Percentiles rank a stretch among this genome's conserved stretches.
Conservation (phyloP, 1,284 basidiomycete genomes). For the Cryptococcus depauperatus region DNA sequence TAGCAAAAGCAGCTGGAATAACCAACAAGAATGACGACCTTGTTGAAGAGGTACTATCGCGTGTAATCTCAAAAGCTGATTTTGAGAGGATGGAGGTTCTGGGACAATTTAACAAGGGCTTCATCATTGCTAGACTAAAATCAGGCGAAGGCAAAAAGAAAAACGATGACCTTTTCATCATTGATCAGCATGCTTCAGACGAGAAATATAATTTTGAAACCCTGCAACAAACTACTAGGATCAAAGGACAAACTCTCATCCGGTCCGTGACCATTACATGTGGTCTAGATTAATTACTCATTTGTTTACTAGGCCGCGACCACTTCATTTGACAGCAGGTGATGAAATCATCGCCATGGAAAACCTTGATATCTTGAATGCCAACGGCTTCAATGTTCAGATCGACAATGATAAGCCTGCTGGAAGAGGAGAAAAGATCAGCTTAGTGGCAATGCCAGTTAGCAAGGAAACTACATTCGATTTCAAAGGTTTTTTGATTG, state of each 20-base stretch:
- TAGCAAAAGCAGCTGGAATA: conserved; percentile 51
- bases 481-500: conserved; percentile 55
- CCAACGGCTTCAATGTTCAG: conserved; percentile 78
- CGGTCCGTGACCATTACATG: conserved; percentile 49
- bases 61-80: conserved; percentile 81
- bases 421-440: conserved; percentile 53
- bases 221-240: conserved; percentile 75
- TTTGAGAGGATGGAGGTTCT: conserved; percentile 76
- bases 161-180: conserved; percentile 84
- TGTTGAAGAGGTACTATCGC: conserved; percentile 67
- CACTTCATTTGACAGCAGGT: conserved; percentile 74
- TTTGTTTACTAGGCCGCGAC: conserved; percentile 54
- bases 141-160: conserved; percentile 19
- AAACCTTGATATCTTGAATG: conserved; percentile 67
- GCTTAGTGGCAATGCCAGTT: conserved; percentile 74
- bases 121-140: conserved; percentile 73
- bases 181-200: conserved; percentile 60
- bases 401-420: conserved; percentile 52
- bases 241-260: conserved; percentile 77
- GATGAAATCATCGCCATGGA: conserved; percentile 86
- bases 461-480: conserved; percentile 83
- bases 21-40: conserved; percentile 53
- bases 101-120: conserved; percentile 95
- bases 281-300: background rate
- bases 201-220: conserved; percentile 99